Conservation (phyloP, 202 grass and related monocot genomes). For the Hordeum pubiflorum region DNA sequence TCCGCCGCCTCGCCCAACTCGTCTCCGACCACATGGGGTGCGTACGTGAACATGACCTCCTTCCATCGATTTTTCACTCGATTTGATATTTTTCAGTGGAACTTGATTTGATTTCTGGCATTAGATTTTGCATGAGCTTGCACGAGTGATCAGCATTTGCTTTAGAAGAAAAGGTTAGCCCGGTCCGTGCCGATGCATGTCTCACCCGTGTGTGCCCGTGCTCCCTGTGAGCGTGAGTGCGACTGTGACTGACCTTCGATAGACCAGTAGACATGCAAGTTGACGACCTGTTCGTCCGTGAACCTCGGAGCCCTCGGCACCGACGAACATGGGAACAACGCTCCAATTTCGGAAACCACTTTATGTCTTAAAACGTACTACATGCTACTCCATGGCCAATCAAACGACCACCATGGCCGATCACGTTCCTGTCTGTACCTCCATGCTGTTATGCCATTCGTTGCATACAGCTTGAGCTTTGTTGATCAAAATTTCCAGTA, state of each 20-base stretch:
- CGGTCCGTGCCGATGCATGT: neutral
- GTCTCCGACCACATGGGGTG: conserved; percentile 89
- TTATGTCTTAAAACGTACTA: neutral
- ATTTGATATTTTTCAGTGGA: no score
- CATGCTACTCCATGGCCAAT: no score
- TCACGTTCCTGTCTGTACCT: neutral
- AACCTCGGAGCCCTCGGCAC: neutral
- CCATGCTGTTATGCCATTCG: neutral
- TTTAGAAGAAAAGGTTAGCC: neutral
- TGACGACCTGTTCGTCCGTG: conserved; percentile 5
- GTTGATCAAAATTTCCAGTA: neutral
- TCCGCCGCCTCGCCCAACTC: conserved; percentile 59
- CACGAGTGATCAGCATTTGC: neutral
- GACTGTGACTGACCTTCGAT: neutral
- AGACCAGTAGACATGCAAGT: neutral
- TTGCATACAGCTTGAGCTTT: neutral
- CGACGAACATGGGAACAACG: conserved; percentile 9
- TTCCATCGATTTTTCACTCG: neutral
- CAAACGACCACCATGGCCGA: neutral
- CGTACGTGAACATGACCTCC: neutral
- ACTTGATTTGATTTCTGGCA: no score
- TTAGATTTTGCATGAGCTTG: no score
- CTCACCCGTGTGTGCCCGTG: neutral
- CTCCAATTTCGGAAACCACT: neutral
- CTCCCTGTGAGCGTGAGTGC: neutral